These are phyloP conservation scores for Ceratocystis destructans DNA, from an alignment of 2,329 filamentous ascomycete species.

Conservation along the genomic window DNA sequence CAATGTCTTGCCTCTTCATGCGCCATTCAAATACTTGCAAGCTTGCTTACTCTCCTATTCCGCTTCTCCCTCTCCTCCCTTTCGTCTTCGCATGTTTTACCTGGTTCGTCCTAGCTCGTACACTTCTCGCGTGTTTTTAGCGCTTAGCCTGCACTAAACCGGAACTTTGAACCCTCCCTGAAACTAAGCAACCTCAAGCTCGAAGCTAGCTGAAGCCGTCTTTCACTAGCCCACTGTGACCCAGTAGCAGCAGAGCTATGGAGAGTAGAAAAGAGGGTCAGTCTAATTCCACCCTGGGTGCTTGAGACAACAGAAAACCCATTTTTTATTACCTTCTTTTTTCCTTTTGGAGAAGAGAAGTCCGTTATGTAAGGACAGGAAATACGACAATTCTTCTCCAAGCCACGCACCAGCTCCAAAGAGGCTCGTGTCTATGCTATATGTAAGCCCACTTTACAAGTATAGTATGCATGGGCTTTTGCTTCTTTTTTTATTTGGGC, in stretches of 20 bases:
- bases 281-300: too few relatives aligned
- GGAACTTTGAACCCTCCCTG: too few relatives aligned
- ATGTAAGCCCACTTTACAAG: neutral
- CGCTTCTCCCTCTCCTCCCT: neutral
- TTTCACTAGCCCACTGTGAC: too few relatives aligned
- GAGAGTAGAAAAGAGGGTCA: too few relatives aligned
- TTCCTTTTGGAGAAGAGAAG: too few relatives aligned
- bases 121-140: neutral
- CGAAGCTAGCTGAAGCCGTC: too few relatives aligned
- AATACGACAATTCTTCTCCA: neutral
- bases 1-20: neutral
- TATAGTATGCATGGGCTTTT: neutral
- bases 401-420: neutral
- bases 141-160: neutral
- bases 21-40: too few relatives aligned
- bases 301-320: too few relatives aligned
- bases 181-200: too few relatives aligned
- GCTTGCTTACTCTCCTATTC: neutral
- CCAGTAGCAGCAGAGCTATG: too few relatives aligned
- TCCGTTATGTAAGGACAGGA: neutral
- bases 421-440: neutral
- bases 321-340: too few relatives aligned
- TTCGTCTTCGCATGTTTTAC: conserved; percentile 1
- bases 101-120: neutral
- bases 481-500: neutral